Base-by-base conservation (phyloP, 2,329 filamentous ascomycete genomes). In the Elsinoe necatrix region DNA sequence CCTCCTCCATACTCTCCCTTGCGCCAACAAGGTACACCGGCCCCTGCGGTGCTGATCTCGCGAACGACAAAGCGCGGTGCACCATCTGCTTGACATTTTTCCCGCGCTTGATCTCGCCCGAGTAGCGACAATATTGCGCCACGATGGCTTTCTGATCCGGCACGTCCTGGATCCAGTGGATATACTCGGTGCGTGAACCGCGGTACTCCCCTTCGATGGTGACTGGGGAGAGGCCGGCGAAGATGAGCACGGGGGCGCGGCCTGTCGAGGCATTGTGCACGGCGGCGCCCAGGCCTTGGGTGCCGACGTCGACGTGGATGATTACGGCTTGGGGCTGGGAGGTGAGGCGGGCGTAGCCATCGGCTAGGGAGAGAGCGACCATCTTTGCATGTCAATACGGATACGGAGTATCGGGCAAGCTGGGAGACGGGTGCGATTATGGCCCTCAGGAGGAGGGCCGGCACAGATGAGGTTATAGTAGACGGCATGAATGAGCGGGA, bases 21-120 rank as follows among this genome's bases (percentile, higher is more conserved):
- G 87, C 85, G 1, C 86, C 88, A 57, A 80, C 82, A 3, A 95
- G 74, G 63, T 95, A 95, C 0, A 90, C 87, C 0, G 89, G 89
- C 0, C 89, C 89, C 60, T 84, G 79, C 0, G 89, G 89, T 55
- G 85, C 85, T 25, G 83, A 88, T 48, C 75, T 86, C 0, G 89
- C 88, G 66, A 93, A 95, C 63, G 89, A 87, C 57, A 95, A 70
- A 0, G 89, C 89, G 1, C 89, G 84, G 66, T 89, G 89, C 59
- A 95, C 87, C 72, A 95, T 84, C 73, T 95, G 89, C 76, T 95
- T 95, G 59, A 95, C 82, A 65, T 95, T 95, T 66, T 81, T 81
- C 14, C 88, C 89, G 1, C 86, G 85, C 73, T 90, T 91, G 69
- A 95, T 84, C 73, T 95, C 90, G 2, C 79, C 88, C 0, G 84